A percentile compares a stretch with the other conserved stretches of the same genome.
phyloP scores from a whole-genome alignment of 2,329 filamentous ascomycete species.

The Orbilia quercus region DNA sequence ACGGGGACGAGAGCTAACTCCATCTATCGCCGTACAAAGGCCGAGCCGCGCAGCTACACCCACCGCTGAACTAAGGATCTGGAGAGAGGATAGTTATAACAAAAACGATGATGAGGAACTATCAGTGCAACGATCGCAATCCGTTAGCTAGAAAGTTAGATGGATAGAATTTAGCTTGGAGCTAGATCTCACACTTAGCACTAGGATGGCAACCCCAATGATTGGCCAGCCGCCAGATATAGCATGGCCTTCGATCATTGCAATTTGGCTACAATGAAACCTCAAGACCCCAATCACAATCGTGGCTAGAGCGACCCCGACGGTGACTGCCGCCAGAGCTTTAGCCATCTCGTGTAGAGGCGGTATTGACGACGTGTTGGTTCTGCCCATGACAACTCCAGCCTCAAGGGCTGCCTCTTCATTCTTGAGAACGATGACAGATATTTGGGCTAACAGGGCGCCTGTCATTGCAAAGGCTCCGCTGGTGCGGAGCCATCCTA shows the following conservation, averaged over 20 bases:
- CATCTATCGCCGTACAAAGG: no score
- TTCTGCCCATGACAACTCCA: neutral
- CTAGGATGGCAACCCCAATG: slow-evolving; percentile 20
- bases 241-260: slow-evolving; percentile 43
- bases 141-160: slow-evolving; percentile 1
- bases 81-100: slow-evolving; percentile 27
- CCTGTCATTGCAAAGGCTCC: slow-evolving; percentile 54
- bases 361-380: neutral
- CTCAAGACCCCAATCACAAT: slow-evolving; percentile 35
- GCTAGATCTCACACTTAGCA: slow-evolving; percentile 38
- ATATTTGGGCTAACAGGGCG: slow-evolving; percentile 46
- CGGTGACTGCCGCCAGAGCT: slow-evolving; percentile 24
- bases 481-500: slow-evolving; percentile 53
- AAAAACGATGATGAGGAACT: slow-evolving; percentile 46
- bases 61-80: slow-evolving; percentile 19
- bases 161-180: neutral
- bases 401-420: slow-evolving; percentile 12
- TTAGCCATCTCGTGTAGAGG: slow-evolving; percentile 22
- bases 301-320: slow-evolving; percentile 34
- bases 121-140: no score
- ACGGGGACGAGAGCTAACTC: no score
- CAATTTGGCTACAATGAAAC: slow-evolving; percentile 42
- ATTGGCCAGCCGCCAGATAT: slow-evolving; percentile 52
- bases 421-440: slow-evolving; percentile 36
- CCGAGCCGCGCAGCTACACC: no score